Percentiles rank a stretch among this genome's conserved stretches.
Evolutionary conservation across 768 basidiomycete species (phyloP).

Genomic region (Lactarius tabidus): DNA sequence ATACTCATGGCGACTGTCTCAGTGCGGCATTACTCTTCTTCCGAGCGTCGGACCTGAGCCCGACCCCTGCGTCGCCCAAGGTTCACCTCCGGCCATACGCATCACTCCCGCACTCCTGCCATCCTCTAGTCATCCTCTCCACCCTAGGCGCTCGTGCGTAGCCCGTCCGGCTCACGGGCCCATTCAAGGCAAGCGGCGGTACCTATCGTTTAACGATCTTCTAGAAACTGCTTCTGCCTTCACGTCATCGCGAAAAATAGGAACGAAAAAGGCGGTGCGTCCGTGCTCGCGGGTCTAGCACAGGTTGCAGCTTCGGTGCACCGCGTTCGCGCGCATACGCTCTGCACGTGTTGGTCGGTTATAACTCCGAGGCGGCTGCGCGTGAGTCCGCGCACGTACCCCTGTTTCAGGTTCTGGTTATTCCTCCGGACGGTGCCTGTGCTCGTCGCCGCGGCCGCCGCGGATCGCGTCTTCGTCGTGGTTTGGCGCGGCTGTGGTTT

Average conservation of each 20-base stretch:
- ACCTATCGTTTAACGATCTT: too few relatives aligned
- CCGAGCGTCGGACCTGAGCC: conserved; percentile 29
- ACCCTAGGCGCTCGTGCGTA: conserved; percentile 55
- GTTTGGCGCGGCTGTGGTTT: conserved; percentile 74
- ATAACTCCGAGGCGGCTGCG: conserved; percentile 39
- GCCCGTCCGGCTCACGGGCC: conserved; percentile 82
- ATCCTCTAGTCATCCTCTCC: conserved; percentile 4
- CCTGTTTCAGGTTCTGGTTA: conserved; percentile 21
- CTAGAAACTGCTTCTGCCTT: conserved; percentile 99
- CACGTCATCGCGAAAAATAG: too few relatives aligned
- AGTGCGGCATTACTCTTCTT: conserved; percentile 18
- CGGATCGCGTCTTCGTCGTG: conserved; percentile 41
- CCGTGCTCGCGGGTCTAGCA: conserved; percentile 32
- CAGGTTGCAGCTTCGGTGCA: neutral
- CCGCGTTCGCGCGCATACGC: too few relatives aligned
- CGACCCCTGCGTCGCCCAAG: conserved; percentile 29
- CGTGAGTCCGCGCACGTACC: conserved; percentile 44
- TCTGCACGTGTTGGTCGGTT: conserved; percentile 57
- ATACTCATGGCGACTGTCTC: conserved; percentile 10
- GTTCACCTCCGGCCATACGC: neutral
- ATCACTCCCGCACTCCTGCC: conserved; percentile 10
- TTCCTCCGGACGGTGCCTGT: conserved; percentile 5
- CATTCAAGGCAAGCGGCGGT: too few relatives aligned
- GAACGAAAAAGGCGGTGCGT: too few relatives aligned
- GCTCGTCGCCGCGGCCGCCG: too few relatives aligned